Conservation (phyloP, 106 monocot genomes). For the Phalaenopsis aphrodite region DNA sequence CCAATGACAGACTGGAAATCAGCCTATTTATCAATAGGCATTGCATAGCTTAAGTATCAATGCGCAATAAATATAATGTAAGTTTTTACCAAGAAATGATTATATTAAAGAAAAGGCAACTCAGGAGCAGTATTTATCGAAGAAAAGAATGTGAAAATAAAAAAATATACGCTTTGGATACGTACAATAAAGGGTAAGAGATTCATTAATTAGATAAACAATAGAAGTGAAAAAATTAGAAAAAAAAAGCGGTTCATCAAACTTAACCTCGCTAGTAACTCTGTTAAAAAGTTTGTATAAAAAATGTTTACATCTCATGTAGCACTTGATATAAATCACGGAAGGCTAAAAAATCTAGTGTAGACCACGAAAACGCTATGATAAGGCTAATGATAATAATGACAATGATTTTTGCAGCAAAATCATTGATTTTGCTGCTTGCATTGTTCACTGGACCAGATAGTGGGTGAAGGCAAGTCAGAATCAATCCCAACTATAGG, state of each 20-base stretch:
- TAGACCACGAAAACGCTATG: not conserved
- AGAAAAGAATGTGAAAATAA: not conserved
- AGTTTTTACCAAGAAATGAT: not conserved
- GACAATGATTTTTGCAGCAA: not conserved
- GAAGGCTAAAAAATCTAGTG: not conserved
- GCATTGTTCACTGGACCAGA: not conserved
- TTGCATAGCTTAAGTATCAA: not conserved
- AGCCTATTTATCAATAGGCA: not conserved
- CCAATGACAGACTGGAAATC: not conserved
- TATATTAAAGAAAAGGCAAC: not conserved
- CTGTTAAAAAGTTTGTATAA: no score
- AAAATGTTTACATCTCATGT: not conserved
- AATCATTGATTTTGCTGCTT: not conserved
- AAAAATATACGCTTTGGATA: not conserved
- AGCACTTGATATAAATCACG: not conserved
- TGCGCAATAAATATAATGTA: not conserved
- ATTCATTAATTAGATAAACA: not conserved
- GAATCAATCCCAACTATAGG: no score
- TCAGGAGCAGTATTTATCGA: not conserved
- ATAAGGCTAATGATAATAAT: not conserved
- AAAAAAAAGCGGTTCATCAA: not conserved
- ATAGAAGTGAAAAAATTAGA: not conserved
- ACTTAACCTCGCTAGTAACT: no score
- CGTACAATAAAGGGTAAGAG: not conserved
- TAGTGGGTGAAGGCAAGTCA: no score